A percentile compares a stretch with the other conserved stretches of the same genome.
These are phyloP conservation scores for Rubus idaeus DNA, from an alignment of 306 rosid species.

Conservation along the genomic window DNA sequence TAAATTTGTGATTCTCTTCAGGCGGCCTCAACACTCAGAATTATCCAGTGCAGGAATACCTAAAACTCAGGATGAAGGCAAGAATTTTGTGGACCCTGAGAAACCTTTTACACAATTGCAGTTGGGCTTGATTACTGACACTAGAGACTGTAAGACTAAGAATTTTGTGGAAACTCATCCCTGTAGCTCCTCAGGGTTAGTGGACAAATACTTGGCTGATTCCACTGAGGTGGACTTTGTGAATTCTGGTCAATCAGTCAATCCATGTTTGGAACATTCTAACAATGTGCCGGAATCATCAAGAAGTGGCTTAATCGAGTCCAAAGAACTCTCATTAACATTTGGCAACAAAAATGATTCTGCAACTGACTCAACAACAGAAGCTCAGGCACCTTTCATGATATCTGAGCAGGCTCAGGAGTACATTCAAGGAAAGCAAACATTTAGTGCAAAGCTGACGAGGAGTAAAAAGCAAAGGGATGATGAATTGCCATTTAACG, in stretches of 20 bases:
- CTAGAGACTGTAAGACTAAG: conserved; percentile 25
- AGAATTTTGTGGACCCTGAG: conserved; percentile 18
- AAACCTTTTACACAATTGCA: conserved; percentile 19
- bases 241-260: conserved; percentile 18
- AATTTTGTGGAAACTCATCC: conserved; percentile 26
- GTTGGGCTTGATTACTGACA: conserved; percentile 27
- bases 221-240: conserved; percentile 32
- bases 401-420: conserved; percentile 9
- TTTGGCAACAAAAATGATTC: conserved; percentile 24
- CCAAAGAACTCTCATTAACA: conserved; percentile 25
- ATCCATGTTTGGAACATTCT: conserved; percentile 28
- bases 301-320: conserved; percentile 12
- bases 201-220: conserved; percentile 57
- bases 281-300: conserved; percentile 27
- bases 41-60: conserved; percentile 28
- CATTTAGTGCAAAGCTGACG: conserved; percentile 19
- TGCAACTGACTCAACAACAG: conserved; percentile 11
- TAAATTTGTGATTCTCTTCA: conserved; percentile 20
- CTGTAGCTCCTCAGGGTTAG: conserved; percentile 36
- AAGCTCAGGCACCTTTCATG: conserved; percentile 3
- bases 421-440: conserved; percentile 20
- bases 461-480: conserved; percentile 28
- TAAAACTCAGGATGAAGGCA: conserved; percentile 29
- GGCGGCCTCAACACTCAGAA: conserved; percentile 45
- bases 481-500: conserved; percentile 28